A percentile compares a stretch with the other conserved stretches of the same genome.
Conservation (phyloP, 2,329 filamentous ascomycete species). For the Colletotrichum liriopes region DNA sequence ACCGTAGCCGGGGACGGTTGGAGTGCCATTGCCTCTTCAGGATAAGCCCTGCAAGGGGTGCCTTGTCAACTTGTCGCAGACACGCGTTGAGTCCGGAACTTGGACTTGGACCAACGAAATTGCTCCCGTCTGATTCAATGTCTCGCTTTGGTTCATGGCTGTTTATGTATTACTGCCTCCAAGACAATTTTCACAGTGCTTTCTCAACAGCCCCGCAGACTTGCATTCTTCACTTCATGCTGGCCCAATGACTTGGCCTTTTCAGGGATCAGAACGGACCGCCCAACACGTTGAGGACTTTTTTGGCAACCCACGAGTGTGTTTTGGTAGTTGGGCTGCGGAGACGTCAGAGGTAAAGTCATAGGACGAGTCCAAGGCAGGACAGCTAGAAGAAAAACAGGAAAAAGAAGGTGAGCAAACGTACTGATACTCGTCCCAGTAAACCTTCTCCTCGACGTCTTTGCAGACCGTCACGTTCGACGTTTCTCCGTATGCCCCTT, state of each 20-base stretch:
- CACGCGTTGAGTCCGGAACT: neutral
- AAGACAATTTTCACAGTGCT: neutral
- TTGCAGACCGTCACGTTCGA: constrained; percentile 34
- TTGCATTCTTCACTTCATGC: neutral
- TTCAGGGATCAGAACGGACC: constrained; percentile 20
- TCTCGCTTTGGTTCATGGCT: constrained; percentile 5
- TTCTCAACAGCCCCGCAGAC: neutral
- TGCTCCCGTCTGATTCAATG: constrained; percentile 5
- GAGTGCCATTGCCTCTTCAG: constrained; percentile 13
- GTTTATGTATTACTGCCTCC: constrained; percentile 5
- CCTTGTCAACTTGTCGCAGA: constrained; percentile 11
- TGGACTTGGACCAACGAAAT: neutral
- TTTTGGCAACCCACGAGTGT: constrained; percentile 39
- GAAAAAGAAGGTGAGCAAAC: neutral
- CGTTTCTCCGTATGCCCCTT: constrained; percentile 33
- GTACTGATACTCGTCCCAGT: constrained; percentile 40
- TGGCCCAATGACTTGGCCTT: neutral
- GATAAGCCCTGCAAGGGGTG: constrained; percentile 21
- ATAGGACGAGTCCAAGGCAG: neutral
- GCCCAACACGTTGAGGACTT: constrained; percentile 17
- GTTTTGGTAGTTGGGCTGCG: constrained; percentile 34
- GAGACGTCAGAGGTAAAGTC: constrained; percentile 8
- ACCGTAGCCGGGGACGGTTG: neutral
- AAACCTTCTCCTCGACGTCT: constrained; percentile 26
- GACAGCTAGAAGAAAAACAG: neutral